A percentile compares a stretch with the other conserved stretches of the same genome.
Conservation (phyloP, 78 protist species). For the slime mould (Dictyostelium discoideum) region DNA sequence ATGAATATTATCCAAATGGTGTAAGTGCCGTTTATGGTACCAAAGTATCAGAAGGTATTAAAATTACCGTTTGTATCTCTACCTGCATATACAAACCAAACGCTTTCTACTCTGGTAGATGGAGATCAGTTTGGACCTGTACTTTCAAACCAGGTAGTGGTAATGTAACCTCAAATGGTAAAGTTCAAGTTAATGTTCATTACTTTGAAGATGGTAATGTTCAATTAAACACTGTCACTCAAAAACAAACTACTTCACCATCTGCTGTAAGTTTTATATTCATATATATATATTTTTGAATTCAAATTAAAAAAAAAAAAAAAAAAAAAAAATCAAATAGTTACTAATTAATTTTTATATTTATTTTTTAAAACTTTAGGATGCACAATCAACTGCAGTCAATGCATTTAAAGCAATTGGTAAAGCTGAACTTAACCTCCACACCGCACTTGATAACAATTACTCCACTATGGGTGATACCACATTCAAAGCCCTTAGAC, state of each 20-base stretch:
- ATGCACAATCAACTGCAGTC: constrained; percentile 61
- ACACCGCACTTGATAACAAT: constrained; percentile 63
- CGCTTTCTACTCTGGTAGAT: constrained; percentile 86
- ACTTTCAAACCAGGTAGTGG: constrained; percentile 39
- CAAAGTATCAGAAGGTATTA: constrained; percentile 59
- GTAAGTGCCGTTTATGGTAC: constrained; percentile 49
- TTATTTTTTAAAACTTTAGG: neutral
- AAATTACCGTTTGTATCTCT: constrained; percentile 66
- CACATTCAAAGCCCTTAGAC: constrained; percentile 86
- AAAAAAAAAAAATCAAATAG: no score
- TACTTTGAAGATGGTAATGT: constrained; percentile 90
- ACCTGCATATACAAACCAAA: constrained; percentile 68
- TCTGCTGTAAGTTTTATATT: constrained; percentile 8
- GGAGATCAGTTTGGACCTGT: constrained; percentile 86
- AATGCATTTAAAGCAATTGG: constrained; percentile 75
- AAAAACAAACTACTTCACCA: constrained; percentile 48
- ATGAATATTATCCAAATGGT: constrained; percentile 74
- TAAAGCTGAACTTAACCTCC: constrained; percentile 68
- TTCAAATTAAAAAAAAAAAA: neutral
- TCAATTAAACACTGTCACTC: constrained; percentile 82
- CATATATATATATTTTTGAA: no score
- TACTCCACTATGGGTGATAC: constrained; percentile 84
- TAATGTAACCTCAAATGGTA: constrained; percentile 55
- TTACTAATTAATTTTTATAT: neutral
- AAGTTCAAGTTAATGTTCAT: constrained; percentile 81